phyloP scores from a whole-genome alignment of 2,329 filamentous ascomycete species.

The Talaromyces pinophilus region DNA sequence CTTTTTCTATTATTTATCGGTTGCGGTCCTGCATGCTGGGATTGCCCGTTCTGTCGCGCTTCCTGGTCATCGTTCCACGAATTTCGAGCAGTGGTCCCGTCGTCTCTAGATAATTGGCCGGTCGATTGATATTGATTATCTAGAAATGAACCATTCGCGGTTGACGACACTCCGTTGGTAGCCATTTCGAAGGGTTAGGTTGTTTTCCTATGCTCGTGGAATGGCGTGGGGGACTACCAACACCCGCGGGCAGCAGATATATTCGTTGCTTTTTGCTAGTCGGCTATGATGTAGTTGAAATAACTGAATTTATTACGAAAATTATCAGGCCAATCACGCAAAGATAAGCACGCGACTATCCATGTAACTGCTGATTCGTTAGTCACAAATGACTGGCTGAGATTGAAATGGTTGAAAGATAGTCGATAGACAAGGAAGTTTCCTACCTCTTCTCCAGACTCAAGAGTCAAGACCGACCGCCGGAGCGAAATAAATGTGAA shows the following conservation, averaged over 20 bases:
- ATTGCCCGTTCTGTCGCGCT: constrained; percentile 10
- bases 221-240: background rate
- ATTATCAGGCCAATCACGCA: background rate
- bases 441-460: background rate
- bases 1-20: constrained; percentile 2
- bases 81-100: constrained; percentile 5
- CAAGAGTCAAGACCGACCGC: background rate
- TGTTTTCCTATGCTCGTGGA: background rate
- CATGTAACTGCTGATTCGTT: constrained; percentile 1
- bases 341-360: background rate
- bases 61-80: constrained; percentile 23
- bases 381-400: background rate
- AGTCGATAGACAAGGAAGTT: background rate
- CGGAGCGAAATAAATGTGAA: background rate
- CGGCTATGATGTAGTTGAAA: background rate
- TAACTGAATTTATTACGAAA: background rate
- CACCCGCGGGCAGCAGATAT: background rate
- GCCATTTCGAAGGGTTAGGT: background rate
- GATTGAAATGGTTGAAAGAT: background rate
- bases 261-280: background rate
- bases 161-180: background rate
- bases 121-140: background rate
- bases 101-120: background rate
- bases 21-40: background rate
- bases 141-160: background rate